A percentile compares a stretch with the other conserved stretches of the same genome.
These are phyloP conservation scores for Podosphaera xanthii DNA, from an alignment of 2,329 filamentous ascomycete species.

Conservation along the genomic window DNA sequence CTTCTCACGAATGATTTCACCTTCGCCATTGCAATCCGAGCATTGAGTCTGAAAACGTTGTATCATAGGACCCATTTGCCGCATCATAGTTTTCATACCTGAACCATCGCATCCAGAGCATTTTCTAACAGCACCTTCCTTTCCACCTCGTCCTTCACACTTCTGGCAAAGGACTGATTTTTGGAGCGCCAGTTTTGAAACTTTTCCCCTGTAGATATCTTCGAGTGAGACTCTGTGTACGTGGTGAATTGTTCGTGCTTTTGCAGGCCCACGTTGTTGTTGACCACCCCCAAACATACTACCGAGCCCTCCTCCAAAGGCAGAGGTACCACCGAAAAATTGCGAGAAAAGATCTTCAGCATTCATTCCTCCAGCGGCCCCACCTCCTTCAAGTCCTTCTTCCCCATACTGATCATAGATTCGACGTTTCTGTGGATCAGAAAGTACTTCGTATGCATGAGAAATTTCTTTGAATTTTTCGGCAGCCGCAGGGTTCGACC, in stretches of 20 bases:
- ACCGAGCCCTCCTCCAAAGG: conserved; percentile 44
- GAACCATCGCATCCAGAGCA: conserved; percentile 78
- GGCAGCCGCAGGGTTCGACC: conserved; percentile 73
- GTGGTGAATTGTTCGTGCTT: conserved; percentile 93
- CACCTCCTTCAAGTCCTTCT: conserved; percentile 80
- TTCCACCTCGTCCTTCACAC: conserved; percentile 84
- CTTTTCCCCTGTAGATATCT: conserved; percentile 94
- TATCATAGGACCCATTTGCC: conserved; percentile 99
- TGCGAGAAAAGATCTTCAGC: conserved; percentile 92
- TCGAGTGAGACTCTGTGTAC: conserved; percentile 96
- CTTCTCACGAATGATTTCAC: conserved; percentile 89
- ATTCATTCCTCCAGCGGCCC: conserved; percentile 61
- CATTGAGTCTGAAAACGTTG: conserved; percentile 99
- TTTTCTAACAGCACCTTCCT: conserved; percentile 91
- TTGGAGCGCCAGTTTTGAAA: conserved; percentile 90
- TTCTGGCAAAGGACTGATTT: conserved; percentile 92
- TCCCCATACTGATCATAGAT: conserved; percentile 97
- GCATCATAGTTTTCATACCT: conserved; percentile 99
- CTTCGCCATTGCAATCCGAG: conserved; percentile 92
- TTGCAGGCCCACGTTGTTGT: conserved; percentile 54
- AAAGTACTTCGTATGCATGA: conserved; percentile 85
- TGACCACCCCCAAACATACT: conserved; percentile 59
- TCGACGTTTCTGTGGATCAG: conserved; percentile 72
- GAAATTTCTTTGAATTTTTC: conserved; percentile 98
- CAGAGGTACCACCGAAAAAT: conserved; percentile 62